phyloP scores from a whole-genome alignment of 1,284 basidiomycete genomes.

The Sporisorium iseilematis-ciliati region DNA sequence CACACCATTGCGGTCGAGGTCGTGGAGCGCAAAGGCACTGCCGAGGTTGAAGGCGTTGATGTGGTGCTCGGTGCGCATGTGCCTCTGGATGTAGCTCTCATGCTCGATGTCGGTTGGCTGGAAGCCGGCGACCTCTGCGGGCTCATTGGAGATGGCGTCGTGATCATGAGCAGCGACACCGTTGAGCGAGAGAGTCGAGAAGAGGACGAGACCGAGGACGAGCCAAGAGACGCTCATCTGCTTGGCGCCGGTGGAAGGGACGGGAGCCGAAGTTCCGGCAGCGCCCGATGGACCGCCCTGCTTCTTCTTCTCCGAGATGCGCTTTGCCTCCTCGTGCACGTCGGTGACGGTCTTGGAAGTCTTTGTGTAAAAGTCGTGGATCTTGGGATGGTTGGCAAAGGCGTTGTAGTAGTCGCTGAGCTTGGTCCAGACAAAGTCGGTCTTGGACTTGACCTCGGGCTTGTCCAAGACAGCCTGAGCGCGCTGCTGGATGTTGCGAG shows the following conservation, averaged over 20 bases:
- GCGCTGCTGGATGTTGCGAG: conserved; percentile 49
- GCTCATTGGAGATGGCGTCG: conserved; percentile 39
- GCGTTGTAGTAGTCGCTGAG: conserved; percentile 63
- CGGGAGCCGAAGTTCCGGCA: conserved; percentile 42
- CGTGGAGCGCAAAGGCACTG: conserved; percentile 82
- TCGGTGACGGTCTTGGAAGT: conserved; percentile 84
- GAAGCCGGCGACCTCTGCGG: conserved; percentile 53
- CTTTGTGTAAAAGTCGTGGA: conserved; percentile 79
- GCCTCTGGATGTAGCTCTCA: conserved; percentile 67
- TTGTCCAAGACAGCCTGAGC: conserved; percentile 54
- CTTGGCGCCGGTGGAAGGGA: conserved; percentile 19
- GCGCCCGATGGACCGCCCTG: conserved; percentile 47
- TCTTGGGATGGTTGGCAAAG: conserved; percentile 58
- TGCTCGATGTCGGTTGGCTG: conserved; percentile 45
- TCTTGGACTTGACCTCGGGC: conserved; percentile 59
- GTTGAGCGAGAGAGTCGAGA: conserved; percentile 42
- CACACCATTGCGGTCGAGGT: conserved; percentile 78
- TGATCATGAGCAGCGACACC: conserved; percentile 41
- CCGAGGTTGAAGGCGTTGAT: conserved; percentile 69
- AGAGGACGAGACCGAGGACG: conserved; percentile 44
- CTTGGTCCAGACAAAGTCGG: conserved; percentile 59
- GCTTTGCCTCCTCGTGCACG: conserved; percentile 86
- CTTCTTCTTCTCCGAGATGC: conserved; percentile 77
- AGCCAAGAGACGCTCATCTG: conserved; percentile 54
- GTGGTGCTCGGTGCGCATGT: conserved; percentile 70